phyloP scores from a whole-genome alignment of 495 filamentous ascomycete genomes.

The Trichocladium antarcticum region DNA sequence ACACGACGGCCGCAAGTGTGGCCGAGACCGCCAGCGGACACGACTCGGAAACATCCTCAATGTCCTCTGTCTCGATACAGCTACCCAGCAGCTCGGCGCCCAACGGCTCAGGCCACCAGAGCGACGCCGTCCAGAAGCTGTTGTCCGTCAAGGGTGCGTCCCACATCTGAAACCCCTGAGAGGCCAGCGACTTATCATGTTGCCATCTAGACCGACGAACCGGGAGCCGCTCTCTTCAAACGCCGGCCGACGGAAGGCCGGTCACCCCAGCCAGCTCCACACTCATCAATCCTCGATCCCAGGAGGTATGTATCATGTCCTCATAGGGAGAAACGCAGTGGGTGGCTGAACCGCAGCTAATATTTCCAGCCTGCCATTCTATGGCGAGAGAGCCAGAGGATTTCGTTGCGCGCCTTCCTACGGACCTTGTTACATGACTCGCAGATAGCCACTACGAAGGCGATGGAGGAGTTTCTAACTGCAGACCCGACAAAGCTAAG shows the following conservation, averaged over 20 bases:
- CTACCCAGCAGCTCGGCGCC: conserved; percentile 12
- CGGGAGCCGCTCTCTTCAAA: conserved; percentile 30
- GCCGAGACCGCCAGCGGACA: conserved; percentile 36
- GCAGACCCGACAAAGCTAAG: conserved; percentile 54
- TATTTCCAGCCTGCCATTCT: conserved; percentile 43
- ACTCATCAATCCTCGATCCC: conserved; percentile 9
- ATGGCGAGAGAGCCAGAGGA: conserved; percentile 81
- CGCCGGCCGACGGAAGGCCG: conserved; percentile 26
- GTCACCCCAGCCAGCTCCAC: conserved; percentile 9
- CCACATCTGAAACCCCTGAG: too few relatives aligned
- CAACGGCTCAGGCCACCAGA: conserved; percentile 11
- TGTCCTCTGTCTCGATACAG: conserved; percentile 65
- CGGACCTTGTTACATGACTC: conserved; percentile 73
- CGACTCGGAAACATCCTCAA: conserved; percentile 59
- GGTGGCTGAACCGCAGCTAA: not conserved
- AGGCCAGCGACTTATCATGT: not conserved
- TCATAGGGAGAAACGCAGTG: not conserved
- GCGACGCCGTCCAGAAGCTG: conserved; percentile 28
- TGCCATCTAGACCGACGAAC: conserved; percentile 23
- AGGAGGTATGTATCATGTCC: conserved; percentile 17
- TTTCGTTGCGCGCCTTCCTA: conserved; percentile 83
- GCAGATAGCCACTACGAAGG: conserved; percentile 67
- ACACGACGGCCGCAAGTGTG: conserved; percentile 48
- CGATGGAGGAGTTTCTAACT: conserved; percentile 74
- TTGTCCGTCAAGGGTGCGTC: conserved; percentile 33